phyloP scores from a whole-genome alignment of 495 filamentous ascomycete species.

The Annulohypoxylon bovei region DNA sequence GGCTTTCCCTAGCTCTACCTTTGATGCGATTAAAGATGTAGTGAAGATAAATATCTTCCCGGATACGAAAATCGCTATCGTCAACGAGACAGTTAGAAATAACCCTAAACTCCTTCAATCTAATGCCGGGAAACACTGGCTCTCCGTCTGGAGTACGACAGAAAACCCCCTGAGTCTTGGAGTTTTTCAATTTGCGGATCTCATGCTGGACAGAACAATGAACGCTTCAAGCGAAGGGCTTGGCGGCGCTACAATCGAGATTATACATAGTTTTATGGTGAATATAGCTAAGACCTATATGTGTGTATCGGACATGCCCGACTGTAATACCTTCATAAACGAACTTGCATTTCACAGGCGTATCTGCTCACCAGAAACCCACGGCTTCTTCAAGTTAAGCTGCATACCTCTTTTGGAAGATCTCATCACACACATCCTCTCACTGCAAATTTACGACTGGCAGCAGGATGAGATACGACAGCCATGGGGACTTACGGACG shows the following conservation, averaged over 20 bases:
- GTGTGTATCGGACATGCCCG: not conserved
- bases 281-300: not conserved
- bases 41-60: conserved; percentile 30
- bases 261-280: not conserved
- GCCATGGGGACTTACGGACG: not conserved
- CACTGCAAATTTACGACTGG: not conserved
- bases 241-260: not conserved
- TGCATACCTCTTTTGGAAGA: conserved; percentile 6
- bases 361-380: not conserved
- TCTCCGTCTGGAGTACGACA: conserved; percentile 24
- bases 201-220: not conserved
- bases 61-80: conserved; percentile 9
- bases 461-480: not conserved
- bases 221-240: not conserved
- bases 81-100: conserved; percentile 35
- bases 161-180: not conserved
- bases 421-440: not conserved
- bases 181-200: not conserved
- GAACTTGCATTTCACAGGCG: not conserved
- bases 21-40: conserved; percentile 27
- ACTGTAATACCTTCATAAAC: not conserved
- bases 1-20: conserved; percentile 17
- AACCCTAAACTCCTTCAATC: conserved; percentile 10
- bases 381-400: not conserved
- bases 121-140: conserved; percentile 44